A percentile compares a stretch with the other conserved stretches of the same genome.
Conservation (phyloP, 129 eudicot genomes). For the Logfia minima region DNA sequence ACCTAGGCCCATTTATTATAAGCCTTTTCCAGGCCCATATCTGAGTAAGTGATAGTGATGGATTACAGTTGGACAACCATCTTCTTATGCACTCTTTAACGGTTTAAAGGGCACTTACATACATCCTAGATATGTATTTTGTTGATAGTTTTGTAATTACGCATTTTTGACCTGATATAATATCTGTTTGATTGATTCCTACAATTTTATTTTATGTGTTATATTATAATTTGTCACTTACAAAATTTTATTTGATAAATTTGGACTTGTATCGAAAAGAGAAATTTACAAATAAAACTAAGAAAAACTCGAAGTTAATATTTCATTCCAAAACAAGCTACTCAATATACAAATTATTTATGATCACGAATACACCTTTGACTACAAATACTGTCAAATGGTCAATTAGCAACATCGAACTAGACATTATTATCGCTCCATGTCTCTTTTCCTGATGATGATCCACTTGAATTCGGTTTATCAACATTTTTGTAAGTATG, state of each 20-base stretch:
- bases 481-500: slow-evolving; percentile 42
- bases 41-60: no score
- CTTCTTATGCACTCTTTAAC: no score
- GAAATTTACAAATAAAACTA: not conserved
- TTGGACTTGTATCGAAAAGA: not conserved
- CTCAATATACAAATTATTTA: slow-evolving; percentile 38
- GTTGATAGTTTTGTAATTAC: no score
- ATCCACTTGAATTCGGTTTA: slow-evolving; percentile 23
- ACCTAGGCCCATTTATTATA: not conserved
- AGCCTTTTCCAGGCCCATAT: no score
- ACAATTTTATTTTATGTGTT: no score
- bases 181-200: no score
- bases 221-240: no score
- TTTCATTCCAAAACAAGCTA: slow-evolving; percentile 21
- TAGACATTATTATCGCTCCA: slow-evolving; percentile 57
- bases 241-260: not conserved
- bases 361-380: slow-evolving; percentile 22
- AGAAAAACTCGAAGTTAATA: slow-evolving; percentile 2
- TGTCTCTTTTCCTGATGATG: slow-evolving; percentile 32
- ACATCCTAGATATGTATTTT: no score
- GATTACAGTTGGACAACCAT: not conserved
- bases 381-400: slow-evolving; percentile 14
- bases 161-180: no score
- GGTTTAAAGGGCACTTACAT: no score
- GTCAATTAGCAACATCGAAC: slow-evolving; percentile 7